Evolutionary conservation across 805 yeast species (phyloP).

Genomic region (Kluyveromyces starmeri): DNA sequence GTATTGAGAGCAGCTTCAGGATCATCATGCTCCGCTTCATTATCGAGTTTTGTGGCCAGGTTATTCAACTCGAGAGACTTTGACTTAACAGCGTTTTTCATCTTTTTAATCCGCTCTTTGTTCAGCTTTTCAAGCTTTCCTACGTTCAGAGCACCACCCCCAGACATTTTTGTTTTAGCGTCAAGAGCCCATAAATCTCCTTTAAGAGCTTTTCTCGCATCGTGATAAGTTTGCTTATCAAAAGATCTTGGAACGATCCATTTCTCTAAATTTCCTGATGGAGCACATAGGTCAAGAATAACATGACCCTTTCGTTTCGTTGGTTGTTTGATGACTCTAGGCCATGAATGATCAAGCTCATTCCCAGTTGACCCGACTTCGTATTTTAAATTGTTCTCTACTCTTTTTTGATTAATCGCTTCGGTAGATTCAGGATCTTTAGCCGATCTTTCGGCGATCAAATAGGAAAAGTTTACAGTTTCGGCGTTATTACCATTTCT

Average conservation of each 20-base stretch:
- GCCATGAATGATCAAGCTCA: slow-evolving; percentile 40
- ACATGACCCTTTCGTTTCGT: slow-evolving; percentile 77
- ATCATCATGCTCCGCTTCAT: slow-evolving; percentile 2
- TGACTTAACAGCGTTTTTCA: slow-evolving; percentile 13
- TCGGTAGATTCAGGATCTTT: slow-evolving; percentile 35
- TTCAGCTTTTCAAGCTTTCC: slow-evolving; percentile 20
- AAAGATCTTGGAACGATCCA: slow-evolving; percentile 81
- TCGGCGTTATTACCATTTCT: slow-evolving; percentile 64
- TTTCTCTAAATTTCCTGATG: slow-evolving; percentile 71
- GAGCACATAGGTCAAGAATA: slow-evolving; percentile 65
- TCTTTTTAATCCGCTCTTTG: slow-evolving; percentile 16
- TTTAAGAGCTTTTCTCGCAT: slow-evolving; percentile 74
- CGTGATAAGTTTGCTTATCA: slow-evolving; percentile 71
- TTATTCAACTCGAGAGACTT: slow-evolving; percentile 15
- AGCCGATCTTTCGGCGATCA: slow-evolving; percentile 54
- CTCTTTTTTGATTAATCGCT: slow-evolving; percentile 35
- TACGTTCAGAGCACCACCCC: slow-evolving; percentile 19
- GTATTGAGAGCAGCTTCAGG: slow-evolving; percentile 10
- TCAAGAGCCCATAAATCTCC: slow-evolving; percentile 86
- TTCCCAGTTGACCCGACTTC: slow-evolving; percentile 20
- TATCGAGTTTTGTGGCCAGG: slow-evolving; percentile 13
- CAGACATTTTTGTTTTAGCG: slow-evolving; percentile 42
- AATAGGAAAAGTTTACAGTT: slow-evolving; percentile 61
- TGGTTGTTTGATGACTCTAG: slow-evolving; percentile 67
- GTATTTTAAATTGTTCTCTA: slow-evolving; percentile 17